Percentiles rank a stretch among this genome's conserved stretches.
These are phyloP conservation scores for Canavalia ensiformis DNA, from an alignment of 306 rosid species.

Conservation along the genomic window DNA sequence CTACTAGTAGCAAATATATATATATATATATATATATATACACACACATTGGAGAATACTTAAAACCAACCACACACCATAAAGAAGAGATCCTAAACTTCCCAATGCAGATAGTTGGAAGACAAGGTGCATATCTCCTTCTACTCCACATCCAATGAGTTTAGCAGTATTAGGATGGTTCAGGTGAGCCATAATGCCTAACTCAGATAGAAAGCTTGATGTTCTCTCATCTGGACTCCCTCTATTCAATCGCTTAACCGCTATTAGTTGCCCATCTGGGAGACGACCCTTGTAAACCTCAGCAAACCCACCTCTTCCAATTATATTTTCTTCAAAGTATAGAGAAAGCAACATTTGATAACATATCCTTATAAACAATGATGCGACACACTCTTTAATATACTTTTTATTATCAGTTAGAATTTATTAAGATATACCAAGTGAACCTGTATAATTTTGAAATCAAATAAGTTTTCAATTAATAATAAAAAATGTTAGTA, in stretches of 20 bases:
- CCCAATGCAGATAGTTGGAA: slow-evolving; percentile 74
- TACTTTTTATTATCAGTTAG: no score
- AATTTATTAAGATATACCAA: no score
- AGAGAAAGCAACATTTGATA: slow-evolving; percentile 10
- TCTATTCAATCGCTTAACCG: slow-evolving; percentile 67
- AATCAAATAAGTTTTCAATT: no score
- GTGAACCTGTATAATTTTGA: no score
- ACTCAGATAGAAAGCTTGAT: slow-evolving; percentile 72
- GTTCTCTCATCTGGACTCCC: slow-evolving; percentile 71
- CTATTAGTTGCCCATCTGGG: slow-evolving; percentile 71
- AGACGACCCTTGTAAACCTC: slow-evolving; percentile 79
- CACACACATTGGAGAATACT: slow-evolving; percentile 23
- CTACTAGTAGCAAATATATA: slow-evolving; percentile 12
- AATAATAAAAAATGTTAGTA: no score
- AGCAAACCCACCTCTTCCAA: slow-evolving; percentile 85
- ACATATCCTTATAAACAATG: no score
- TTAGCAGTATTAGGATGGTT: slow-evolving; percentile 82
- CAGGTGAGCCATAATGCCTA: slow-evolving; percentile 78
- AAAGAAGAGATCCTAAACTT: slow-evolving; percentile 81
- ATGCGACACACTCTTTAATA: no score
- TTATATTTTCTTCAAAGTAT: slow-evolving; percentile 61
- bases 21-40: not conserved
- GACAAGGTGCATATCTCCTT: slow-evolving; percentile 78
- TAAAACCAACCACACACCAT: slow-evolving; percentile 58
- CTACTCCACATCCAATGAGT: slow-evolving; percentile 77